Evolutionary conservation across 345 rosid genomes (phyloP).

Genomic region (Sapria himalayana): DNA sequence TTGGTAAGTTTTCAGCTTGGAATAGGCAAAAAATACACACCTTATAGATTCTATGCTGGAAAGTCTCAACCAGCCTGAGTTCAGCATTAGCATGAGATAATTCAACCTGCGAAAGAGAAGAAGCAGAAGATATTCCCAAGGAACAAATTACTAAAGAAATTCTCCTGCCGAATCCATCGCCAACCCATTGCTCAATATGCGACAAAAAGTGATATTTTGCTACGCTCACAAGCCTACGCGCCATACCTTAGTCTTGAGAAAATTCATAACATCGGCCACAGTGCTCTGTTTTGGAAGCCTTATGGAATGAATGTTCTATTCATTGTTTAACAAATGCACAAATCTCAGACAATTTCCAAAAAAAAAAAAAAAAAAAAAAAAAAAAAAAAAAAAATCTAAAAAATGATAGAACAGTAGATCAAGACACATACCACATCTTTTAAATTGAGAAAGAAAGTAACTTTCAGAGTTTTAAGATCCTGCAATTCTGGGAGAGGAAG

Average conservation of each 20-base stretch:
- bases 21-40: conserved; percentile 23
- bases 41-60: conserved; percentile 89
- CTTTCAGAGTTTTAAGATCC: conserved; percentile 71
- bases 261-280: conserved; percentile 78
- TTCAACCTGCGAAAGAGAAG: conserved; percentile 47
- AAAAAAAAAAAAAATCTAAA: too few relatives aligned
- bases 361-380: conserved; percentile 6
- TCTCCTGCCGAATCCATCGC: too few relatives aligned
- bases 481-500: conserved; percentile 93
- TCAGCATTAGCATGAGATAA: conserved; percentile 71
- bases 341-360: conserved; percentile 28
- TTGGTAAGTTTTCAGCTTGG: too few relatives aligned
- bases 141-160: too few relatives aligned
- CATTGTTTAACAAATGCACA: too few relatives aligned
- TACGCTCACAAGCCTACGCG: too few relatives aligned
- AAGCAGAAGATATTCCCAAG: too few relatives aligned
- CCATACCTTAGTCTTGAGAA: conserved; percentile 68
- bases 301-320: conserved; percentile 55
- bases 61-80: conserved; percentile 80
- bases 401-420: too few relatives aligned
- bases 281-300: conserved; percentile 87
- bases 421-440: conserved; percentile 58
- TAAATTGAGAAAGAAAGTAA: conserved; percentile 57
- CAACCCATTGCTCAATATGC: too few relatives aligned
- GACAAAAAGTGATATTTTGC: too few relatives aligned